A percentile compares a stretch with the other conserved stretches of the same genome.
These are phyloP conservation scores for Apiotrichum mycotoxinovorans DNA, from an alignment of 1,284 basidiomycete genomes.

Conservation along the genomic window DNA sequence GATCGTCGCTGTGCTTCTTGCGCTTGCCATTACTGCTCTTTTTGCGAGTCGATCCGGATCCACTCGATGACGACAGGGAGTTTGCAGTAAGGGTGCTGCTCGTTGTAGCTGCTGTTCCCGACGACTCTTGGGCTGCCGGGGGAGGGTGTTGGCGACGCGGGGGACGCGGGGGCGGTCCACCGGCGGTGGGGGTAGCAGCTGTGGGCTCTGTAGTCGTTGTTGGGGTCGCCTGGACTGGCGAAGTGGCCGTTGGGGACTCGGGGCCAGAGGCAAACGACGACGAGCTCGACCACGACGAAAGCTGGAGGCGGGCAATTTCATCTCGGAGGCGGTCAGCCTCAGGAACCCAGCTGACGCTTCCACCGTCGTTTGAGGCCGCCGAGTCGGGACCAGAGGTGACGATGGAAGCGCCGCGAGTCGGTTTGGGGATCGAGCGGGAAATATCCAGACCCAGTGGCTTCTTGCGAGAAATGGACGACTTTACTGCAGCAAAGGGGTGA, in stretches of 20 bases:
- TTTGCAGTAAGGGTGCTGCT: not conserved
- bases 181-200: not conserved
- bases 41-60: slow-evolving; percentile 13
- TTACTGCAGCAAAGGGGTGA: slow-evolving; percentile 13
- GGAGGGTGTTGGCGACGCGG: slow-evolving; percentile 14
- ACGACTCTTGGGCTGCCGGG: not conserved
- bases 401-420: slow-evolving; percentile 15
- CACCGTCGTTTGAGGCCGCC: slow-evolving; percentile 16
- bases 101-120: not conserved
- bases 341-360: slow-evolving; percentile 39
- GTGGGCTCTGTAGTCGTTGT: not conserved
- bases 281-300: slow-evolving; percentile 59
- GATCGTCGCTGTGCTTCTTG: slow-evolving; percentile 58
- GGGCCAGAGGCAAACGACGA: slow-evolving; percentile 21
- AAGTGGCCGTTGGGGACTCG: slow-evolving; percentile 13
- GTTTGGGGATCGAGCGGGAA: slow-evolving; percentile 39
- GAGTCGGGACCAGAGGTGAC: slow-evolving; percentile 15
- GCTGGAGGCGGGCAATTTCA: slow-evolving; percentile 52
- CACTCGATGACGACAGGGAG: slow-evolving; percentile 8
- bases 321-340: slow-evolving; percentile 52
- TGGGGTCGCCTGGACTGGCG: slow-evolving; percentile 19
- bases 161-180: slow-evolving; percentile 12
- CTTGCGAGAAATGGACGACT: slow-evolving; percentile 45
- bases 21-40: slow-evolving; percentile 30
- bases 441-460: slow-evolving; percentile 47